Evolutionary conservation across 1,284 basidiomycete genomes (phyloP).

Genomic region (Austroboletus niveus): DNA sequence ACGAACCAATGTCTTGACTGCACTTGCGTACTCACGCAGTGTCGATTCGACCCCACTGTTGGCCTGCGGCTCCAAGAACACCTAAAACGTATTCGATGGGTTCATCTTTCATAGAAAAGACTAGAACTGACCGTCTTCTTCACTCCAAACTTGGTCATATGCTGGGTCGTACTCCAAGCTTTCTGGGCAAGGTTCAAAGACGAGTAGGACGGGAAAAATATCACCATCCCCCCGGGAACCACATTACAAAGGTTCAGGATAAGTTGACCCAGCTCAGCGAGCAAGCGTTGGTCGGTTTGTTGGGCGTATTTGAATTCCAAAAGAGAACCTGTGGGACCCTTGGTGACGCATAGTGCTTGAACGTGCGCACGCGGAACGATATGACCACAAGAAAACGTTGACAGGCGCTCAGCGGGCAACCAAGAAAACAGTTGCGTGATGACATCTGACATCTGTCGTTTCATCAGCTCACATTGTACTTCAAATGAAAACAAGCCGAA

Average conservation of each 20-base stretch:
- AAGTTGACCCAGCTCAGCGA: constrained; percentile 83
- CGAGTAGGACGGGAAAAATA: constrained; percentile 92
- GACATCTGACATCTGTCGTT: constrained; percentile 83
- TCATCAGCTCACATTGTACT: constrained; percentile 7
- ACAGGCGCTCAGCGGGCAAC: constrained; percentile 60
- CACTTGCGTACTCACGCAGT: constrained; percentile 73
- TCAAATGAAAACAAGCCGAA: constrained; percentile 15
- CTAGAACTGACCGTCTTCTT: constrained; percentile 65
- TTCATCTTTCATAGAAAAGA: neutral
- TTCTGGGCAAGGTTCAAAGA: constrained; percentile 72
- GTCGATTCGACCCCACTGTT: constrained; percentile 74
- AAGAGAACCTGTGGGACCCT: constrained; percentile 74
- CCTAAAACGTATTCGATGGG: constrained; percentile 39
- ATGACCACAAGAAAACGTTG: constrained; percentile 89
- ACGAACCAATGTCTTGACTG: constrained; percentile 45
- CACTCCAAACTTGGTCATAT: constrained; percentile 58
- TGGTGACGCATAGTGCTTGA: constrained; percentile 73
- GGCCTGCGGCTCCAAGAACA: constrained; percentile 88
- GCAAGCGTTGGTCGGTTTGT: constrained; percentile 67
- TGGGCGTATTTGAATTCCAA: constrained; percentile 85
- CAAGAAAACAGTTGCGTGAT: constrained; percentile 78
- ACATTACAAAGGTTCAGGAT: constrained; percentile 77
- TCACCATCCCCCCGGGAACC: constrained; percentile 86
- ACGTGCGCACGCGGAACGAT: constrained; percentile 86
- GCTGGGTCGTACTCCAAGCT: constrained; percentile 64